Evolutionary conservation across 2,329 filamentous ascomycete species (phyloP).

Genomic region (Basipetospora chlamydospora): DNA sequence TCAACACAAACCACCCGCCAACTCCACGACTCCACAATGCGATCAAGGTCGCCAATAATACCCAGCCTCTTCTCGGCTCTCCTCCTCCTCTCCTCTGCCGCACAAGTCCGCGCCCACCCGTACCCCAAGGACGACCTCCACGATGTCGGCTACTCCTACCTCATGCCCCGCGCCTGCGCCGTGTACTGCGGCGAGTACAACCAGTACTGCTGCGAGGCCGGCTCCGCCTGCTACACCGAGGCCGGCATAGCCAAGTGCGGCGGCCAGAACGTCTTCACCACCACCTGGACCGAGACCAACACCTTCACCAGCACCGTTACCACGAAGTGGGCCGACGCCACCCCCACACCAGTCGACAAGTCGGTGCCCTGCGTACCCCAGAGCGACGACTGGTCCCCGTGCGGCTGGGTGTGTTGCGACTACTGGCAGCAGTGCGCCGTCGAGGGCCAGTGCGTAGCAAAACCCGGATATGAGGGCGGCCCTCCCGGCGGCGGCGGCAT

Average conservation of each 20-base stretch:
- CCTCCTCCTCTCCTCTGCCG: constrained; percentile 22
- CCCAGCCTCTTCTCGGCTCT: constrained; percentile 9
- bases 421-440: constrained; percentile 51
- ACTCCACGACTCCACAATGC: not conserved
- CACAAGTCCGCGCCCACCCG: constrained; percentile 26
- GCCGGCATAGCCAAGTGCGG: constrained; percentile 35
- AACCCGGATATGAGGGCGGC: constrained; percentile 28
- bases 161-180: constrained; percentile 33
- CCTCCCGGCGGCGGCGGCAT: constrained; percentile 12
- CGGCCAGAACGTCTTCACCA: constrained; percentile 27
- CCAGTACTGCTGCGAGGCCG: constrained; percentile 38
- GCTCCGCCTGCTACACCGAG: constrained; percentile 36
- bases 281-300: constrained; percentile 46
- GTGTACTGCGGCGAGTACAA: constrained; percentile 39
- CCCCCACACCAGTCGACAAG: constrained; percentile 25
- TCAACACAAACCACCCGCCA: not conserved
- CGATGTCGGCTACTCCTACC: constrained; percentile 32
- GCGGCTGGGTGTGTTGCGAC: constrained; percentile 57
- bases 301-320: constrained; percentile 47
- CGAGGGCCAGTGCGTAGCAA: constrained; percentile 41
- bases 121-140: constrained; percentile 34
- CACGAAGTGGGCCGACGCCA: constrained; percentile 28
- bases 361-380: constrained; percentile 42
- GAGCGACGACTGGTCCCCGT: constrained; percentile 42
- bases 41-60: not conserved